Evolutionary conservation across 176 grass and related monocot species (phyloP), one percentile per base, ranked within the genome.

Genomic region (Aegilops umbellulata): DNA sequence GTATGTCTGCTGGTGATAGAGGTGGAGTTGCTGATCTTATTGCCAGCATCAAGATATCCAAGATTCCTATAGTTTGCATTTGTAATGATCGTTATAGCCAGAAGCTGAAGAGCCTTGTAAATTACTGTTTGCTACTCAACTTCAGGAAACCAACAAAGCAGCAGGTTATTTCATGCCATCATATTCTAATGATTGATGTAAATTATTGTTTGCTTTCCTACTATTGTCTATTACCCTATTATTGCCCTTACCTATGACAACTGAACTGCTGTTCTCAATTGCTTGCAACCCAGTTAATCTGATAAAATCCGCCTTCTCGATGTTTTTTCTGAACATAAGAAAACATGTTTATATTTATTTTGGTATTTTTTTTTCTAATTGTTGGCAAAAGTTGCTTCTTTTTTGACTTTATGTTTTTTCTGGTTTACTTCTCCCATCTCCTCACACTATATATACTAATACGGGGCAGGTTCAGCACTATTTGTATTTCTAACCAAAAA

Each of bases 1-100:
- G 97, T 62, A 99, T 99, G 97, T 99, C 97, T 83, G 97, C 94
- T 91, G 97, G 97, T 86, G 97, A 99, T 88, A 91, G 97, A 90
- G 97, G 97, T 39, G 97, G 97, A 82, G 97, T 99, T 80, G 97
- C 92, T 81, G 97, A 99, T 93, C 90, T 99, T 84, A 94, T 99
- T 90, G 92, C 97, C 87, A 99, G 97, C 85, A 99, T 99, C 75
- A 99, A 99, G 82, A 92, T 97, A 71, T 94, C 94, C 47, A 99
- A 99, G 84, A 97, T 99, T 76, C 97, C 97, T 39, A 97, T 99
- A 71, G 87, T 99, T 70, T 99, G 97, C 84, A 97, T 99, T 75
- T 99, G 97, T 69, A 99, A 99, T 79, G 97, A 99, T 61, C 97
- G 94, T 15, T 99, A 97, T 78, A 99, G 94, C 72, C 97, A 99